Base-by-base conservation (phyloP, 2,329 filamentous ascomycete genomes). In the Bipolaris cookei region DNA sequence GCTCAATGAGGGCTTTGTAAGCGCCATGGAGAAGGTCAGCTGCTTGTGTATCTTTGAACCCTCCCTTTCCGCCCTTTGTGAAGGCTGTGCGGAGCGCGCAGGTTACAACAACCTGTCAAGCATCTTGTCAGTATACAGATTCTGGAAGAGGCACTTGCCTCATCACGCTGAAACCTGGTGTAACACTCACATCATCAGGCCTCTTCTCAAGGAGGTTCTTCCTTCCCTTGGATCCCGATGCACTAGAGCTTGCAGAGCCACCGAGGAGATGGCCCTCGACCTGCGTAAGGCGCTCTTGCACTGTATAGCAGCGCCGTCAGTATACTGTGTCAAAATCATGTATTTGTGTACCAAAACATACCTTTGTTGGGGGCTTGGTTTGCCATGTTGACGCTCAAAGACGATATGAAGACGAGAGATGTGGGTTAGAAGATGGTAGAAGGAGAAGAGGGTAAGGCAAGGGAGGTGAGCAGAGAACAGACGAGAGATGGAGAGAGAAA, bases 1-100 rank as follows among this genome's bases (percentile, higher is more conserved):
- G 90, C 55, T 90, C 83, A 74, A 98, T 84, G 64, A 98, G 82
- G 58, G 88, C 88, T 79, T 88, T 89, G 79, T 98, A 88, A 44
- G 92, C 88, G 68, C 91, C 92, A 48, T 88, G 87, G 70, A 98
- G 88, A 61, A 98, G 83, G 78, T 98, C 94, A 38, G 92, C 86
- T 6, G 90, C 91, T 53, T 87, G 84, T 7, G 95, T 98, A 80
- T 98, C 95, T 83, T 98, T 98, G 84, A 99, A 95, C 47, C 88
- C 90, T 67, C 95, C 95, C 80, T 92, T 93, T 71, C 93, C 92
- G 67, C 92, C 94, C 79, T 92, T 96, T 65, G 92, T 97, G 78
- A 98, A 88, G 71, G 95, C 87, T 14, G 92, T 96, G 70, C 95
- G 92, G 72, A 97, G 90, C 67, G 90, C 91, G 66, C 90, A 91